Conservation (phyloP, 345 rosid genomes). For the Sonneratia alba region DNA sequence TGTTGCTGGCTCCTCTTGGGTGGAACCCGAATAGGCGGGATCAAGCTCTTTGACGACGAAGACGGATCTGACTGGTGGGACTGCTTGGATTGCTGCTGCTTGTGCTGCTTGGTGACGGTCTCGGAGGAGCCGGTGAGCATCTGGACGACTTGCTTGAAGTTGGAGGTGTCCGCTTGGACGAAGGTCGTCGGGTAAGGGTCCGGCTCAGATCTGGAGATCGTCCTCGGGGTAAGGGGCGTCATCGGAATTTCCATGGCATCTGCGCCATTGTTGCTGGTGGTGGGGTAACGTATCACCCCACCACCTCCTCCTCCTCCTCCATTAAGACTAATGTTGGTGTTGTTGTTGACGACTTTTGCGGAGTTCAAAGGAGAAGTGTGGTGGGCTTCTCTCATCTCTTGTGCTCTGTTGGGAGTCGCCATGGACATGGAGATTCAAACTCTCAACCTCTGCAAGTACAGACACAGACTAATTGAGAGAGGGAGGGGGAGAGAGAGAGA, state of each 20-base stretch:
- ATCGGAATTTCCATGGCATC: constrained; percentile 21
- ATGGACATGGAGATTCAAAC: constrained; percentile 21
- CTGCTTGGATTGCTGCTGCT: constrained; percentile 13
- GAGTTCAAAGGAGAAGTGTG: constrained; percentile 36
- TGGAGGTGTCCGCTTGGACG: constrained; percentile 79
- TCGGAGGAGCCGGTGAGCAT: constrained; percentile 86
- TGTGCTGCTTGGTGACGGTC: constrained; percentile 53
- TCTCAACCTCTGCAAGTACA: background rate
- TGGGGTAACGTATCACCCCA: no score
- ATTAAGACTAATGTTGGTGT: no score
- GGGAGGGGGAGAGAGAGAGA: no score
- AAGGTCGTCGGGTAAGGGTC: constrained; percentile 97
- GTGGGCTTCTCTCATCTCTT: constrained; percentile 29
- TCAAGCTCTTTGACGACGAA: constrained; percentile 29
- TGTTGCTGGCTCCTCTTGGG: constrained; percentile 26
- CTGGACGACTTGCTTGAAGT: constrained; percentile 91
- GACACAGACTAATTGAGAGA: background rate
- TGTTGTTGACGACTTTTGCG: constrained; percentile 13
- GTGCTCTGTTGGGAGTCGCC: constrained; percentile 34
- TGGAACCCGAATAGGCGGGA: constrained; percentile 59
- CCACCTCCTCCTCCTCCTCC: no score
- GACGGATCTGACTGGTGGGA: no score
- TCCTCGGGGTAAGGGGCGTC: constrained; percentile 24
- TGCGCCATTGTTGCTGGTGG: constrained; percentile 19
- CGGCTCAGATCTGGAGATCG: constrained; percentile 76